phyloP scores from a whole-genome alignment of 345 rosid genomes.

The Psidium guajava region DNA sequence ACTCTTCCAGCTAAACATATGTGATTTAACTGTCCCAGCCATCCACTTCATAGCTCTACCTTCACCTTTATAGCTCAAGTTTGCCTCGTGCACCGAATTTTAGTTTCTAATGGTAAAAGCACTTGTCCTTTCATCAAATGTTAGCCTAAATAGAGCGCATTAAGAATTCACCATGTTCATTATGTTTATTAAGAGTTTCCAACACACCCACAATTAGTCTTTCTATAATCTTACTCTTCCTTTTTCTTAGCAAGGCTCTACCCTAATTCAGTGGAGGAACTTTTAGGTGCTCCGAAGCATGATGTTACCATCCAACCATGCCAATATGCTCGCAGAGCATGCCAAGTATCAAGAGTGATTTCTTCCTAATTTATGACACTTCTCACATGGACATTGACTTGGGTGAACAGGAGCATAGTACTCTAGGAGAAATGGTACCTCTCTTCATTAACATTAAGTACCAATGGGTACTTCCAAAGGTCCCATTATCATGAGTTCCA shows the following conservation, averaged over 20 bases:
- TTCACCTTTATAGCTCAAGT: neutral
- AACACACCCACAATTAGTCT: neutral
- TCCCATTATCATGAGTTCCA: neutral
- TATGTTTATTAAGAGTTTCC: neutral
- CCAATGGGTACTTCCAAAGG: neutral
- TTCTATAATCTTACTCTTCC: neutral
- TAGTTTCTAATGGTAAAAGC: neutral
- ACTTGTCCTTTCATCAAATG: neutral
- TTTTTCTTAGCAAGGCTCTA: neutral
- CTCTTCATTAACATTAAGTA: neutral
- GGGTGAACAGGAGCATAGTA: rapidly evolving
- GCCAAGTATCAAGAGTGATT: neutral
- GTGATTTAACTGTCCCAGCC: neutral
- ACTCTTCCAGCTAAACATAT: neutral
- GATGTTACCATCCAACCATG: neutral
- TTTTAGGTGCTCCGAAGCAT: neutral
- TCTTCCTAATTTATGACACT: neutral
- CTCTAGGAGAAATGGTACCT: neutral
- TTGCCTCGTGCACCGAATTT: neutral
- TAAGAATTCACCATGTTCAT: neutral
- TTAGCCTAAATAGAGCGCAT: neutral
- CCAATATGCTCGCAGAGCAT: neutral
- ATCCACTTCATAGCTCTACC: neutral
- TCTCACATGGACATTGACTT: neutral
- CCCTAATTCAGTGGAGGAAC: neutral